A percentile compares a stretch with the other conserved stretches of the same genome.
phyloP scores from a whole-genome alignment of 2,329 filamentous ascomycete genomes.

The Mollisiaceae sp. region DNA sequence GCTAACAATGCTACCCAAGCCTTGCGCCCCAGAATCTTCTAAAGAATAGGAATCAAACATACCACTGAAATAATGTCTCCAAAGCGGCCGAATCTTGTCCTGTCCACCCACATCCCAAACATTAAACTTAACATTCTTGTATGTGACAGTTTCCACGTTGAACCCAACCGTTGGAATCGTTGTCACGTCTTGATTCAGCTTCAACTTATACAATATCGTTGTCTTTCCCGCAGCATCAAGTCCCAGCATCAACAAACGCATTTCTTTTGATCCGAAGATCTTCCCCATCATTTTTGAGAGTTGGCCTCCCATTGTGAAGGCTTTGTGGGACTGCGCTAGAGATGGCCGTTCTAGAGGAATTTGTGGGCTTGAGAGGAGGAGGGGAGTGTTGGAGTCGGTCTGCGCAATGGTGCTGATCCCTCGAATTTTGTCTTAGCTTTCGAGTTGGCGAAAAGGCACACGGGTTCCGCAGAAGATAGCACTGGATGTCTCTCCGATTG shows the following conservation, averaged over 20 bases:
- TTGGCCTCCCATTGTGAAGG: conserved; percentile 81
- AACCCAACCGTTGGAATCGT: conserved; percentile 98
- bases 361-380: background rate
- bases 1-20: conserved; percentile 1
- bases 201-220: conserved; percentile 98
- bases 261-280: conserved; percentile 99
- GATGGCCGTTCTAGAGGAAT: background rate
- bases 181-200: conserved; percentile 96
- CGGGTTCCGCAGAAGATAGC: background rate
- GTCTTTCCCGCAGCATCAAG: conserved; percentile 99
- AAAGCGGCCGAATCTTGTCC: conserved; percentile 97
- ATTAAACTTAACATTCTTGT: conserved; percentile 99
- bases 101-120: conserved; percentile 99
- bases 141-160: conserved; percentile 98
- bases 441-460: background rate
- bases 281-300: conserved; percentile 97
- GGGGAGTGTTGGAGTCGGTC: background rate
- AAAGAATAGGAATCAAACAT: conserved; percentile 41
- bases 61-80: conserved; percentile 96
- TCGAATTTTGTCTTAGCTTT: background rate
- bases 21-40: background rate
- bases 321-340: conserved; percentile 1
- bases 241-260: conserved; percentile 97
- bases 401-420: conserved; percentile 3
- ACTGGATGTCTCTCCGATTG: background rate